Evolutionary conservation across 2,329 filamentous ascomycete species (phyloP).

Genomic region (Monosporascus sp.): DNA sequence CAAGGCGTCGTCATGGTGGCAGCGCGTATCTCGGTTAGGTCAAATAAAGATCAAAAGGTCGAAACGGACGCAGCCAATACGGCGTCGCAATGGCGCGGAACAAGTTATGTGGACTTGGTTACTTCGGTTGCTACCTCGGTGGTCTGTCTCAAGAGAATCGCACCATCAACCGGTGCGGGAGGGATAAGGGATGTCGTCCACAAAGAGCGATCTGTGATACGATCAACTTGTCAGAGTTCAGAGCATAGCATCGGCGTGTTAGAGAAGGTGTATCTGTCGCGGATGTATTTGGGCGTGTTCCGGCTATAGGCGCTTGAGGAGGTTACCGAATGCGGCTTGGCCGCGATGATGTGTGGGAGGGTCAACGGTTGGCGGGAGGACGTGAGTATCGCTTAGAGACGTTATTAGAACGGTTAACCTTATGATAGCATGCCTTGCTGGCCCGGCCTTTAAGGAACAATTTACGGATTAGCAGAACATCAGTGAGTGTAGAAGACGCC

Average conservation of each 20-base stretch:
- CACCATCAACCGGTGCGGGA: neutral
- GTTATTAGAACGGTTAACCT: too few species aligned
- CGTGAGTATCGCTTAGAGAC: too few species aligned
- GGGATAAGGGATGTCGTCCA: neutral
- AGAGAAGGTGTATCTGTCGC: neutral
- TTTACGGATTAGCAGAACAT: neutral
- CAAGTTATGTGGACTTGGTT: too few species aligned
- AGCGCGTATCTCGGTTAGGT: neutral
- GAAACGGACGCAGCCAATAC: neutral
- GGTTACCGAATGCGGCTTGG: neutral
- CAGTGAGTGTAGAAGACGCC: neutral
- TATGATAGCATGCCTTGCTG: too few species aligned
- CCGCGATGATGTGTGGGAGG: neutral
- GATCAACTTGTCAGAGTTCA: neutral
- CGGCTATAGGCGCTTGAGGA: neutral
- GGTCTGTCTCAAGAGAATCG: too few species aligned
- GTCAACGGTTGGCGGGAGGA: neutral
- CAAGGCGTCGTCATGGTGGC: conserved; percentile 21
- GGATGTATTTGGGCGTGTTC: neutral
- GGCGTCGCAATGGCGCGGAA: neutral
- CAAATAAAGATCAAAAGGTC: neutral
- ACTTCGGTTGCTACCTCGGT: too few species aligned
- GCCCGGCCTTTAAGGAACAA: too few species aligned
- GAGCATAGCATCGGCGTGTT: neutral
- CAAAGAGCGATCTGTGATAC: neutral